Evolutionary conservation across 2,329 filamentous ascomycete species (phyloP), one percentile per base, ranked within the genome.

Genomic region (Nakataea oryzae): DNA sequence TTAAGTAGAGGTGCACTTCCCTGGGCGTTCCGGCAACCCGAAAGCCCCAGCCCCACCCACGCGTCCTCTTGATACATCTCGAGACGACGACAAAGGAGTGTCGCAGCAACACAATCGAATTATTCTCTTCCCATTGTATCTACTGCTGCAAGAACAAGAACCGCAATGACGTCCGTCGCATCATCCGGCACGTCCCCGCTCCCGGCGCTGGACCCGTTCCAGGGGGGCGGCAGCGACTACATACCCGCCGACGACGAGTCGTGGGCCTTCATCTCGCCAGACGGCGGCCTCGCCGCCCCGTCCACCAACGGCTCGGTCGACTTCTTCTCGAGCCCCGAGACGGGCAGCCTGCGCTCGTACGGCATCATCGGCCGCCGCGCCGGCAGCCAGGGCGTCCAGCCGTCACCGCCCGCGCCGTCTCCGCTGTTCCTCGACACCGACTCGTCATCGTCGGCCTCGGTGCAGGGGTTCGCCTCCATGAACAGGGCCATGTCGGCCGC

Each of bases 321-420:
- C 24, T 79, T 82, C 64, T 71, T 80, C 24, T 75, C 78, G 29
- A 82, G 81, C 64, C 81, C 82, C 6, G 76, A 76, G 13, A 81
- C 76, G 66, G 75, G 77, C 17, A 83, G 81, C 63, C 69, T 84
- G 66, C 76, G 75, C 50, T 81, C 81, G 27, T 84, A 78, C 70
- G 75, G 74, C 14, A 70, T 83, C 56, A 70, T 83, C 58, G 74
- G 76, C 32, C 75, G 76, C 64, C 66, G 69, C 21, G 70, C 69
- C 66, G 47, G 75, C 64, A 67, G 70, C 12, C 70, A 69, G 67
- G 69, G 73, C 50, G 62, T 73, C 14, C 69, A 71, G 62, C 65
- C 67, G 27, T 74, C 74, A 27, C 70, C 73, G n/a, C 66, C 70
- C 6, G 70, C 72, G 2, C 71, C 77, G 54, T 81, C 79, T 27